A percentile compares a stretch with the other conserved stretches of the same genome.
phyloP scores from a whole-genome alignment of 2,329 filamentous ascomycete genomes.

The Lachnellula arida region DNA sequence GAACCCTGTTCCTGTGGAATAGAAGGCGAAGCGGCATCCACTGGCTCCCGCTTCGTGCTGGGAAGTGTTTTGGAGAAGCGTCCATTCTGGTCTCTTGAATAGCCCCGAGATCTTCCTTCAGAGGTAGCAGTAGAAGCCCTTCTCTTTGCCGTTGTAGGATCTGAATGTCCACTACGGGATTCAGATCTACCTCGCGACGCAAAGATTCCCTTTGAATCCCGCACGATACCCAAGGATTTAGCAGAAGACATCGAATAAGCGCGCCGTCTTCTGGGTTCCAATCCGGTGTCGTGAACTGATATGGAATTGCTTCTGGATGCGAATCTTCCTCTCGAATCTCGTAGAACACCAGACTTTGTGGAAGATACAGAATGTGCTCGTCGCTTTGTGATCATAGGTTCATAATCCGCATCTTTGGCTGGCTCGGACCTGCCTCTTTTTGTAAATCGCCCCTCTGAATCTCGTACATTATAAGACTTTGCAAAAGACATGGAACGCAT shows the following conservation, averaged over 20 bases:
- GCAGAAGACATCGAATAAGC: no score
- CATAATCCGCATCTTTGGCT: not conserved
- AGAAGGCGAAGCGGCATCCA: not conserved
- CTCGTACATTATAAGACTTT: no score
- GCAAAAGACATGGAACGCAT: no score
- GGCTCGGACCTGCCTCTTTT: not conserved
- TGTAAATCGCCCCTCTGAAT: no score
- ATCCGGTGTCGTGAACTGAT: no score
- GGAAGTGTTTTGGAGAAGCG: not conserved
- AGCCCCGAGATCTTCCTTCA: not conserved
- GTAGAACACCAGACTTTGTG: not conserved
- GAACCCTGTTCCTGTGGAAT: not conserved
- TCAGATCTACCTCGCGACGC: not conserved
- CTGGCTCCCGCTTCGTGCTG: not conserved
- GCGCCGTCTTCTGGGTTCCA: no score
- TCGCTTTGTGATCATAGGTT: not conserved
- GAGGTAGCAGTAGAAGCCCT: not conserved
- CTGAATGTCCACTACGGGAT: not conserved
- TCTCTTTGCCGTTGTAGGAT: not conserved
- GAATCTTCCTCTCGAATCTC: conserved; percentile 14
- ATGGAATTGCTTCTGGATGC: no score
- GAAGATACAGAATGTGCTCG: not conserved
- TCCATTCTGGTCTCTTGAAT: not conserved
- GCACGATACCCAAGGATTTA: no score
- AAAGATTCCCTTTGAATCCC: not conserved